Evolutionary conservation across 257 asterid genomes (phyloP).

Genomic region (Penstemon newberryi): DNA sequence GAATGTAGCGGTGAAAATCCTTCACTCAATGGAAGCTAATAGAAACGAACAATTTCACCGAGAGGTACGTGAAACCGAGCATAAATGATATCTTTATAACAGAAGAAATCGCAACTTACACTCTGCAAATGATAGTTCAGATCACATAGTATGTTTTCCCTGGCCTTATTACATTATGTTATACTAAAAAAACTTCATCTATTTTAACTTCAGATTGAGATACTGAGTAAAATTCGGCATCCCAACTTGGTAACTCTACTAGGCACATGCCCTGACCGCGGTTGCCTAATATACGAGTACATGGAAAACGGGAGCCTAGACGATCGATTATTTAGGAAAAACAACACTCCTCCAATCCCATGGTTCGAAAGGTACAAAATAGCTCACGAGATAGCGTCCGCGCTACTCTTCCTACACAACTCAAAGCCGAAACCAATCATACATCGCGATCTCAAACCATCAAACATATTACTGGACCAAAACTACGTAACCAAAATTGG

Average conservation of each 20-base stretch:
- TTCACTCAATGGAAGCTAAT: slow-evolving; percentile 41
- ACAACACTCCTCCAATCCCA: slow-evolving; percentile 45
- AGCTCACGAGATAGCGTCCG: slow-evolving; percentile 66
- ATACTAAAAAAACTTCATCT: not conserved
- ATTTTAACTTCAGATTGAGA: slow-evolving; percentile 48
- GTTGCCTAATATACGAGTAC: slow-evolving; percentile 63
- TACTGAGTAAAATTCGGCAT: slow-evolving; percentile 55
- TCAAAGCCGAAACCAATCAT: slow-evolving; percentile 52
- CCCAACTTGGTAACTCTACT: slow-evolving; percentile 59
- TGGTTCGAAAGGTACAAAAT: slow-evolving; percentile 59
- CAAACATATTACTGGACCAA: slow-evolving; percentile 56
- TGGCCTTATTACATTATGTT: not conserved
- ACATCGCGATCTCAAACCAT: slow-evolving; percentile 63
- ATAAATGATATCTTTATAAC: not conserved
- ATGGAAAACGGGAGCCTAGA: slow-evolving; percentile 67
- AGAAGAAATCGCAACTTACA: no score
- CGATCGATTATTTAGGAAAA: slow-evolving; percentile 44
- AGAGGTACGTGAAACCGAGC: slow-evolving; percentile 39
- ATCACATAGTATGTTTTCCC: no score
- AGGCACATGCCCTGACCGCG: slow-evolving; percentile 58
- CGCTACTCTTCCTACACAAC: slow-evolving; percentile 57
- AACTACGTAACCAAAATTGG: slow-evolving; percentile 58
- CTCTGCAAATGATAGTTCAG: not conserved
- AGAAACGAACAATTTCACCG: slow-evolving; percentile 54
- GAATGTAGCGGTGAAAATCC: slow-evolving; percentile 58